A percentile compares a stretch with the other conserved stretches of the same genome.
phyloP scores from a whole-genome alignment of 2,329 filamentous ascomycete species.

The Blastomyces gilchristii region DNA sequence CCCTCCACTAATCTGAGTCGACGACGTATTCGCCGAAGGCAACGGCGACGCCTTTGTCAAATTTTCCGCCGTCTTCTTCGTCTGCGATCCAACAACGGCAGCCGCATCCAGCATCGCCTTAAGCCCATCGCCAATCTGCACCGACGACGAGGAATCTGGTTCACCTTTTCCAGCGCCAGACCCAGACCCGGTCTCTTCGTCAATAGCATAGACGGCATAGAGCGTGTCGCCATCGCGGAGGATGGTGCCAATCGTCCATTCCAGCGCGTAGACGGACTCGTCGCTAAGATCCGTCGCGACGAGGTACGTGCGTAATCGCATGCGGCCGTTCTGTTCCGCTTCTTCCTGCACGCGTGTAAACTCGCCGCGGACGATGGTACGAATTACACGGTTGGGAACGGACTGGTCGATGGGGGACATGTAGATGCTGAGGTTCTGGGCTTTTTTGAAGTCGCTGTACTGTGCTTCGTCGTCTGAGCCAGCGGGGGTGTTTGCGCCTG shows the following conservation, averaged over 20 bases:
- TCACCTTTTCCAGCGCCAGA: conserved; percentile 30
- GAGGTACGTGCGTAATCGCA: conserved; percentile 76
- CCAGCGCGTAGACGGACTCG: conserved; percentile 86
- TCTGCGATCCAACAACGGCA: conserved; percentile 50
- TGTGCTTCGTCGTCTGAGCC: conserved; percentile 83
- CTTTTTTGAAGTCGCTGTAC: conserved; percentile 71
- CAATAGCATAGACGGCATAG: conserved; percentile 84
- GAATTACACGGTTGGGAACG: conserved; percentile 69
- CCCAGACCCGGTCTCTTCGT: conserved; percentile 57
- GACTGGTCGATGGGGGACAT: conserved; percentile 67
- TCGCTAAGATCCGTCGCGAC: conserved; percentile 94
- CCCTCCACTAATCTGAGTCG: conserved; percentile 29
- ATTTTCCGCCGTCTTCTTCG: conserved; percentile 46
- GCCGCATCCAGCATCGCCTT: conserved; percentile 68
- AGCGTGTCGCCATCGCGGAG: conserved; percentile 89
- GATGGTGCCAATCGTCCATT: conserved; percentile 96
- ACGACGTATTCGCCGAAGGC: conserved; percentile 15
- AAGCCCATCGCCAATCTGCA: conserved; percentile 58
- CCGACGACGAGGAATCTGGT: conserved; percentile 31
- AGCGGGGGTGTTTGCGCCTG: conserved; percentile 51
- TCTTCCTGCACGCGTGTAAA: conserved; percentile 65
- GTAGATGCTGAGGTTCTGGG: conserved; percentile 71
- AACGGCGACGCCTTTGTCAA: conserved; percentile 10
- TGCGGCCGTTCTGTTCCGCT: conserved; percentile 60
- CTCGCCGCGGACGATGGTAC: conserved; percentile 83